phyloP scores from a whole-genome alignment of 148 eudicot genomes.

The Silene latifolia region DNA sequence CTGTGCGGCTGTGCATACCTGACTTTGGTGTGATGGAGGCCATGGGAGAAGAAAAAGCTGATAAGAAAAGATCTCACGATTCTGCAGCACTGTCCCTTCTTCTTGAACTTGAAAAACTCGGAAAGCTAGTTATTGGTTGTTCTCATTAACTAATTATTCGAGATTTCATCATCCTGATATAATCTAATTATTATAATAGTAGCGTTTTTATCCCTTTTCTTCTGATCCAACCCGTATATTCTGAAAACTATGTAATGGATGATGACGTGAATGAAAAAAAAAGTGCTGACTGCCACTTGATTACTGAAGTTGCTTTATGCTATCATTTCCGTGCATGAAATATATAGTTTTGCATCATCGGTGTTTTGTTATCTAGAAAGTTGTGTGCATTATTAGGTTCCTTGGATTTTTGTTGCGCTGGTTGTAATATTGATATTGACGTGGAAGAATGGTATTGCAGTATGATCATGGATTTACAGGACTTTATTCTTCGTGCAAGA shows the following conservation, averaged over 20 bases:
- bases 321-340: background rate
- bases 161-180: background rate
- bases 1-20: slow-evolving; percentile 80
- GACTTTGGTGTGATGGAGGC: slow-evolving; percentile 47
- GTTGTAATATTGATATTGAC: background rate
- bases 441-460: slow-evolving; percentile 23
- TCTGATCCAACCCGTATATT: background rate
- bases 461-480: slow-evolving; percentile 68
- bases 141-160: background rate
- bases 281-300: background rate
- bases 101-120: slow-evolving; percentile 45
- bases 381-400: background rate
- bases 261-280: background rate
- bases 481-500: slow-evolving; percentile 73
- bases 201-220: background rate
- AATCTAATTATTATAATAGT: slow-evolving; percentile 4
- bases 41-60: slow-evolving; percentile 58
- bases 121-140: slow-evolving; percentile 44
- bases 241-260: slow-evolving; percentile 1
- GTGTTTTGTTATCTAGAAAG: background rate
- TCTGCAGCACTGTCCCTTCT: slow-evolving; percentile 78
- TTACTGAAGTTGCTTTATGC: background rate
- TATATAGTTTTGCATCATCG: background rate
- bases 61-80: slow-evolving; percentile 76
- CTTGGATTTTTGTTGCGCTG: background rate